Evolutionary conservation across 208 protist genomes (phyloP).

Genomic region (Leishmania major): DNA sequence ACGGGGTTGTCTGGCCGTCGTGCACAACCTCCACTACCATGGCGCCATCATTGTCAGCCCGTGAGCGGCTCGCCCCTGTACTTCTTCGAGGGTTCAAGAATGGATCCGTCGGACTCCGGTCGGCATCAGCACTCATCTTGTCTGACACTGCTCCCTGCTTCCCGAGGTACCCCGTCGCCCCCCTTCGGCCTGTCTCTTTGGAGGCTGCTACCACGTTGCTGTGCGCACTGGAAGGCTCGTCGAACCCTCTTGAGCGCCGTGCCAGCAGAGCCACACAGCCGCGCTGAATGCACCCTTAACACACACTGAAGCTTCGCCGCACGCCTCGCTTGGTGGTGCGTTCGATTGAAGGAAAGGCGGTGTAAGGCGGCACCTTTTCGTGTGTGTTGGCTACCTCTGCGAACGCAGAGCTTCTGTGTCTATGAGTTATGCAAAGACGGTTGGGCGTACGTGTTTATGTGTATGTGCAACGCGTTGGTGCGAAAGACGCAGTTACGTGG

Average conservation of each 20-base stretch:
- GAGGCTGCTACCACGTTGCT: not conserved
- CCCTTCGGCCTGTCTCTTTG: not conserved
- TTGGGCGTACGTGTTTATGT: constrained; percentile 13
- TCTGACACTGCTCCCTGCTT: not conserved
- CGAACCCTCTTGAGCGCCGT: not conserved
- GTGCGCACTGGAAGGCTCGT: not conserved
- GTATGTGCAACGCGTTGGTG: constrained; percentile 4
- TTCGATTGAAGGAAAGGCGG: not conserved
- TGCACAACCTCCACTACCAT: not conserved
- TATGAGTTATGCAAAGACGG: not conserved
- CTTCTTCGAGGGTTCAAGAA: constrained; percentile 25
- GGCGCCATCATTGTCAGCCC: not conserved
- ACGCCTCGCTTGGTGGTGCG: not conserved
- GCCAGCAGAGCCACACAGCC: not conserved
- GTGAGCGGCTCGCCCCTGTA: not conserved
- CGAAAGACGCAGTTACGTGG: not conserved
- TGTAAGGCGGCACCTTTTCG: no score
- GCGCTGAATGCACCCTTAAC: not conserved
- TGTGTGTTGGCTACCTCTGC: not conserved
- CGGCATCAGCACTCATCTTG: constrained; percentile 5
- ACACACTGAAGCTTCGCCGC: not conserved
- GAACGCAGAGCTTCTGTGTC: not conserved
- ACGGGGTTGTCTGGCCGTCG: not conserved
- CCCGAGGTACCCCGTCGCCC: not conserved
- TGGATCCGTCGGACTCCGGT: constrained; percentile 13